Conservation (phyloP, 495 filamentous ascomycete genomes). For the Chlorociboria aeruginascens region DNA sequence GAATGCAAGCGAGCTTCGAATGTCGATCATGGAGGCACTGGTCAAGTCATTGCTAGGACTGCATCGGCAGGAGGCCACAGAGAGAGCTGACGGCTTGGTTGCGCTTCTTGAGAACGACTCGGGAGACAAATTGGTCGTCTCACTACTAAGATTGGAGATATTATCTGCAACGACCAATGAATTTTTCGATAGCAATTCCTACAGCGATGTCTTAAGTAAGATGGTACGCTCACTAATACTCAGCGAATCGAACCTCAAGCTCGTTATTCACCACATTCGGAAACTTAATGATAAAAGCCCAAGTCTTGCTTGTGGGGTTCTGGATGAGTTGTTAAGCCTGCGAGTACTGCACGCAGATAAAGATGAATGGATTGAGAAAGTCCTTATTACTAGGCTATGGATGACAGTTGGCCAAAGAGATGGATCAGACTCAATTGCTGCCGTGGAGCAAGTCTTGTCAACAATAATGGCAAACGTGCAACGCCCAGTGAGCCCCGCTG, state of each 20-base stretch:
- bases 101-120: constrained; percentile 47
- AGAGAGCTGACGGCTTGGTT: constrained; percentile 45
- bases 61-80: constrained; percentile 29
- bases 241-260: constrained; percentile 52
- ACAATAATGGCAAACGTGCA: constrained; percentile 23
- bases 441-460: constrained; percentile 29
- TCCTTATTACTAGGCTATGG: constrained; percentile 50
- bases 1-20: constrained; percentile 48
- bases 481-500: constrained; percentile 35
- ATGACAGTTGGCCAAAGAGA: constrained; percentile 31
- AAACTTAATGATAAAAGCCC: constrained; percentile 45
- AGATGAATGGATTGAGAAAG: constrained; percentile 49
- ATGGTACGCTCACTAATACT: constrained; percentile 46
- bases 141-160: constrained; percentile 58
- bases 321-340: constrained; percentile 48
- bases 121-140: constrained; percentile 49
- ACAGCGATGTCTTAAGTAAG: constrained; percentile 35
- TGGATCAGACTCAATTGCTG: constrained; percentile 18
- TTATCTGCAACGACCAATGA: constrained; percentile 33
- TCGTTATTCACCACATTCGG: constrained; percentile 57
- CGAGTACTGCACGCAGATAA: constrained; percentile 30
- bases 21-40: constrained; percentile 52
- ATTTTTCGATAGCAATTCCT: constrained; percentile 35
- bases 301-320: constrained; percentile 35
- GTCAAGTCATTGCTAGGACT: constrained; percentile 41